phyloP scores from a whole-genome alignment of 257 asterid species.

The Dorcoceras hygrometricum region DNA sequence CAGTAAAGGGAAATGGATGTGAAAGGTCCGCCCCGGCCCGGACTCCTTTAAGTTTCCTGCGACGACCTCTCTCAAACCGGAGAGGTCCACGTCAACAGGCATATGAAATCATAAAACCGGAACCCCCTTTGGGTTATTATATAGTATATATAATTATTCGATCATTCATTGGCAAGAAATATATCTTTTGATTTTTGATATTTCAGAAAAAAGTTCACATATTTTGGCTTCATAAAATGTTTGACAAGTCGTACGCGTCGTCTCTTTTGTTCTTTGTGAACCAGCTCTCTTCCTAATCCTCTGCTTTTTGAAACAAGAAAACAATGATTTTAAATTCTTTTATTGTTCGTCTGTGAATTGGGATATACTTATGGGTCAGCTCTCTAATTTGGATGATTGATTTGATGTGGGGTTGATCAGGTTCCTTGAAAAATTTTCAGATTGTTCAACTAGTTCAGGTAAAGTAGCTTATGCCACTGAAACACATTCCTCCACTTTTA shows the following conservation, averaged over 20 bases:
- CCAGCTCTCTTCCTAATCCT: not conserved
- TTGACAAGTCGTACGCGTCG: not conserved
- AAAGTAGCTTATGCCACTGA: slow-evolving; percentile 24
- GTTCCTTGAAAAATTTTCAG: slow-evolving; percentile 54
- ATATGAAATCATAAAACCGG: no score
- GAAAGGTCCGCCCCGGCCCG: not conserved
- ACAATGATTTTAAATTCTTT: no score
- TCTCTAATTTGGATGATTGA: slow-evolving; percentile 41
- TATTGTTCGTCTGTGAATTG: slow-evolving; percentile 24
- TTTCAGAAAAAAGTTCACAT: not conserved
- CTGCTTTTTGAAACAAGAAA: not conserved
- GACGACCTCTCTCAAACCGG: not conserved
- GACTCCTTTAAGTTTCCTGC: not conserved
- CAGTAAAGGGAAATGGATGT: not conserved
- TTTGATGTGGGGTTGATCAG: slow-evolving; percentile 56
- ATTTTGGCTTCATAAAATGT: not conserved
- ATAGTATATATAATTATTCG: not conserved
- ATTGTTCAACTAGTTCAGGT: slow-evolving; percentile 55
- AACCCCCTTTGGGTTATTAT: not conserved
- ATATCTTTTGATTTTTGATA: no score
- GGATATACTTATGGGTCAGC: slow-evolving; percentile 40
- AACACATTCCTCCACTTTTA: slow-evolving; percentile 4
- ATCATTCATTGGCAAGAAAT: not conserved
- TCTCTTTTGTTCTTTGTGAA: not conserved
- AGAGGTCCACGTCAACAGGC: not conserved